Evolutionary conservation across 176 grass and related monocot species (phyloP), one percentile per base, ranked within the genome.

Genomic region (Cymbopogon citratus): DNA sequence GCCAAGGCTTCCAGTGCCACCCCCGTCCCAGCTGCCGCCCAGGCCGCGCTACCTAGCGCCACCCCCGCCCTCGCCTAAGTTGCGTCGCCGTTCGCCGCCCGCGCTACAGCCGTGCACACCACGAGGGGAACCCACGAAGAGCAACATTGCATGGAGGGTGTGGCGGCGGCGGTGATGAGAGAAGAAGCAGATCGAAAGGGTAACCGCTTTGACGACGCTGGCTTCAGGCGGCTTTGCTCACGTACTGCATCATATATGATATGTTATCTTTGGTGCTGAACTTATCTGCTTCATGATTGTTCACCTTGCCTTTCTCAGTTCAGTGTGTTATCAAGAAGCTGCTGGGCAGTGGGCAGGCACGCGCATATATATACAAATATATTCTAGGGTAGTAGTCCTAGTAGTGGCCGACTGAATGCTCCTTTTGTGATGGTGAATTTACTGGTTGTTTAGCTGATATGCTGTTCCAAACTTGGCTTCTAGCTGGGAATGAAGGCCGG

Each of bases 201-300:
- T 2, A 63, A 12, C 2, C 69, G 68, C 65, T 63, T 82, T 33
- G 31, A 33, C 31, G 73, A 65, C 79, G 59, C 80, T 78, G 18
- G 48, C 48, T 45, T 51, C 49, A 62, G 79, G 63, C 56, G 79
- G 63, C 56, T 57, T 24, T 62, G 75, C 12, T 74, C 36, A 33
- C n/a, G 35, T 10, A 5, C 27, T n/a, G 19, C 52, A 56, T 56
- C 21, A 9, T 5, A 9, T 48, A 74, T 61, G 54, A 65, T 89
- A 89, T 76, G 71, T 85, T 81, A 78, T 85, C 78, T 35, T 45
- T 12, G 44, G 10, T 6, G 64, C 51, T 82, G 46, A 73, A 56
- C 59, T 90, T 86, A 89, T 90, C 66, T 28, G 60, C 73, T 82
- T 73, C 83, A 66, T 81, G 72, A 81, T 85, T 75, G 46, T 61